Conservation (phyloP, 495 filamentous ascomycete species). For the Neohortaea acidophila region DNA sequence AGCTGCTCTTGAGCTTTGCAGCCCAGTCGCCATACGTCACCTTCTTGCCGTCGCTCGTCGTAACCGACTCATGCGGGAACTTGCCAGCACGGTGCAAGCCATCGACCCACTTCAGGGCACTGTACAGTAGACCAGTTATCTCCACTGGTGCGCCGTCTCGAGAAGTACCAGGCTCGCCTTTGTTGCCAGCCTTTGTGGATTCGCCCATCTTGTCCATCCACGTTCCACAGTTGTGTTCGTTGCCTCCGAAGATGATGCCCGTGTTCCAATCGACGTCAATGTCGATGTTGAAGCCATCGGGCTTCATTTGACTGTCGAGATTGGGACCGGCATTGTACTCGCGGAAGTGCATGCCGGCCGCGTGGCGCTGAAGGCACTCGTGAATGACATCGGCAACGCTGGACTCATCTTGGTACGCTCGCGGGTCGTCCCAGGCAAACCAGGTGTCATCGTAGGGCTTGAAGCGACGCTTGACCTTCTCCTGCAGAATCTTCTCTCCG, state of each 20-base stretch:
- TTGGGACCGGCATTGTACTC: conserved; percentile 85
- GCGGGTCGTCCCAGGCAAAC: conserved; percentile 63
- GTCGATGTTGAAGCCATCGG: conserved; percentile 80
- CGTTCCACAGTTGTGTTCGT: conserved; percentile 87
- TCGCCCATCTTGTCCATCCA: conserved; percentile 99
- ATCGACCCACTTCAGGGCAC: conserved; percentile 66
- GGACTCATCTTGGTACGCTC: conserved; percentile 71
- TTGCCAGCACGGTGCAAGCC: conserved; percentile 46
- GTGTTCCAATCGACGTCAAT: conserved; percentile 85
- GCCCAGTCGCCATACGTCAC: conserved; percentile 76
- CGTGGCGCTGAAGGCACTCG: conserved; percentile 84
- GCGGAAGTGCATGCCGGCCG: conserved; percentile 70
- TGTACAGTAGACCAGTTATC: conserved; percentile 85
- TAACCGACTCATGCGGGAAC: conserved; percentile 59
- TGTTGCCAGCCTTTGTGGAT: conserved; percentile 73
- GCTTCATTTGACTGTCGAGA: conserved; percentile 85
- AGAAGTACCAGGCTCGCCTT: conserved; percentile 90
- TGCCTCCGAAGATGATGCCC: conserved; percentile 87
- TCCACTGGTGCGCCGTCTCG: conserved; percentile 91
- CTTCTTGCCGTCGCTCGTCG: conserved; percentile 39
- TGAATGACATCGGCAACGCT: conserved; percentile 80
- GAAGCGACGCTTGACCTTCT: conserved; percentile 72
- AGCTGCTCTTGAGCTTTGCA: conserved; percentile 61
- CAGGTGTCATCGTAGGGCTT: conserved; percentile 88
- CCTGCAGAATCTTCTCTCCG: conserved; percentile 57